Conservation (phyloP, 2,329 filamentous ascomycete species). For the Penicillium sp. region DNA sequence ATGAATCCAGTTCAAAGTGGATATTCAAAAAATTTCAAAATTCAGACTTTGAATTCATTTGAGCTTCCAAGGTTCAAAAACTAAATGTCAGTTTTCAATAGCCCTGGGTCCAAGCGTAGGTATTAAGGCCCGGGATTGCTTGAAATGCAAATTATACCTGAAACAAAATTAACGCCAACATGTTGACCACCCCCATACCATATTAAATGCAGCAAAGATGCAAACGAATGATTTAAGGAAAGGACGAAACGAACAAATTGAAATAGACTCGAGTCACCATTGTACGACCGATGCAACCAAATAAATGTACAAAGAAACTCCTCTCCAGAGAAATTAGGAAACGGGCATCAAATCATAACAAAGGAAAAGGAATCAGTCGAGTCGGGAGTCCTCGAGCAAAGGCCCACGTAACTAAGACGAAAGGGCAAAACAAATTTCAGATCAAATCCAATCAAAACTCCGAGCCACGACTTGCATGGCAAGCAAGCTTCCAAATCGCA, state of each 20-base stretch:
- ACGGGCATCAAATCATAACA: conserved; percentile 33
- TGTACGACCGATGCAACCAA: conserved; percentile 19
- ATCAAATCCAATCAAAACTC: conserved; percentile 9
- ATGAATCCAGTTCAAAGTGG: not conserved
- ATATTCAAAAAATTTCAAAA: not conserved
- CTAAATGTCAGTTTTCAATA: not conserved
- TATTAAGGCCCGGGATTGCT: not conserved
- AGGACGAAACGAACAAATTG: not conserved
- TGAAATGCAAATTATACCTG: not conserved
- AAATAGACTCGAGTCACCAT: conserved; percentile 2
- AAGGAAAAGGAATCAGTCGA: conserved; percentile 25
- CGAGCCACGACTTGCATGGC: conserved; percentile 17
- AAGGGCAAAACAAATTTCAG: not conserved
- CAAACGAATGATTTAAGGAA: not conserved
- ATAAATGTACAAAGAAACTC: conserved; percentile 29
- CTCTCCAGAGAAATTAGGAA: conserved; percentile 18
- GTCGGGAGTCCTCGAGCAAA: conserved; percentile 7
- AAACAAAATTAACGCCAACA: not conserved
- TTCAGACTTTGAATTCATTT: not conserved
- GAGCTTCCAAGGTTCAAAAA: not conserved
- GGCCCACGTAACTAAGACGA: not conserved
- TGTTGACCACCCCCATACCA: not conserved
- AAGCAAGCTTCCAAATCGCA: conserved; percentile 14
- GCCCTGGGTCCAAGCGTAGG: not conserved
- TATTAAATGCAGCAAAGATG: not conserved